Conservation (phyloP, 495 filamentous ascomycete genomes). For the Penicillium daleae region DNA sequence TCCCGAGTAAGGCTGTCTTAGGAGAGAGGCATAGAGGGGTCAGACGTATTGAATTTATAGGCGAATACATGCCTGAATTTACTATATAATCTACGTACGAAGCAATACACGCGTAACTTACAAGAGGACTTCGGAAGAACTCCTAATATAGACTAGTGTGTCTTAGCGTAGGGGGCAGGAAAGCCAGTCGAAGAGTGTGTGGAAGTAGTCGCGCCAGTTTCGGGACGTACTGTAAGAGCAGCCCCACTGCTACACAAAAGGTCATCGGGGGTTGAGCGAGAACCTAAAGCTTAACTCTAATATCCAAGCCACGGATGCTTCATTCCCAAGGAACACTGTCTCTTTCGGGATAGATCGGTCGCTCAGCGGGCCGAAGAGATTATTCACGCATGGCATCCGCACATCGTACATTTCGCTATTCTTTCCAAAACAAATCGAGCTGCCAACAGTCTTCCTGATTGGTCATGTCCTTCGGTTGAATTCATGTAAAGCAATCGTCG, state of each 20-base stretch:
- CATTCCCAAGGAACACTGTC: not conserved
- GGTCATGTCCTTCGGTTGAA: not conserved
- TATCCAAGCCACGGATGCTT: not conserved
- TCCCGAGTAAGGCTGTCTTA: too few relatives aligned
- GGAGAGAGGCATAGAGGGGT: too few relatives aligned
- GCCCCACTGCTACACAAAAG: not conserved
- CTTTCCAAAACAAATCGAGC: not conserved
- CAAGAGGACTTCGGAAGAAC: too few relatives aligned
- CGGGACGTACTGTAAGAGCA: too few relatives aligned
- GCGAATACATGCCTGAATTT: too few relatives aligned
- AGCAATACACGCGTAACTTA: too few relatives aligned
- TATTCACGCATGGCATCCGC: not conserved
- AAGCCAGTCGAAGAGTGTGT: too few relatives aligned
- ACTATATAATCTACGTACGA: too few relatives aligned
- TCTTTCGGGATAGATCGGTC: not conserved
- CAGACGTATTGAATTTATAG: too few relatives aligned
- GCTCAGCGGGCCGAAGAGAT: not conserved
- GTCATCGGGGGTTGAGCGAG: not conserved
- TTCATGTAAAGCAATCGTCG: not conserved
- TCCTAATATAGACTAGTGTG: too few relatives aligned
- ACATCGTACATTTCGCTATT: not conserved
- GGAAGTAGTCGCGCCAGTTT: too few relatives aligned
- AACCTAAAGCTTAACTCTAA: constrained; percentile 4
- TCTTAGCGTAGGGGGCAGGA: too few relatives aligned
- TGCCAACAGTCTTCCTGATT: not conserved